Base-by-base conservation (phyloP, 805 yeast species). In the Metschnikowia aberdeeniae region DNA sequence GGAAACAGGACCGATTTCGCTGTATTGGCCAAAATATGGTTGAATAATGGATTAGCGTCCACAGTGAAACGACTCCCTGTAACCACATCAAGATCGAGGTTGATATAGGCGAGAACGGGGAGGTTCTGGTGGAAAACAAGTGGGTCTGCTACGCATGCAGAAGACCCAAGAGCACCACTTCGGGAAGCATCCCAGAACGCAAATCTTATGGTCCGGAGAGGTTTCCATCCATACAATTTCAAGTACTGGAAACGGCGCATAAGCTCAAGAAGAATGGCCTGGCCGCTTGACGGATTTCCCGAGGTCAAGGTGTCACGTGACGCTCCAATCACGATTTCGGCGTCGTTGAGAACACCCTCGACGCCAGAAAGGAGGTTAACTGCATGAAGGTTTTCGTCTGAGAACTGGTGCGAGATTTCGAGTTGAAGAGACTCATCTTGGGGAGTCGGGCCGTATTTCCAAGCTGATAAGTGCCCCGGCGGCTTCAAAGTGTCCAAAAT, bases 131-230 rank as follows among this genome's bases (percentile, higher is more conserved):
- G 55, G 30, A 62, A 57, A 3, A 53, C 44, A 1, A 35, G 43
- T 2, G 52, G 31, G 36, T 62, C 68, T 22, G 60, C 58, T 3
- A 59, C 42, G 17, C 45, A 51, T 4, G 52, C 45, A 37, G 53
- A 56, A 0, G 70, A 53, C 1, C 75, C 76, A 14, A 66, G 42
- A 9, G 63, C 55, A 3, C 70, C 71, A 39, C 59, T 58, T 26
- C 59, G 58, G 6, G 66, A 54, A 1, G 68, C 74, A 46, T 71
- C 76, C 71, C 73, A 70, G 1, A 72, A 66, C 3, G 70, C 60
- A 53, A 71, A 69, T 42, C 65, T 61, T 33, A 71, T 64, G 10
- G 59, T 62, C 35, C 76, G 57, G 29, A 70, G 54, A 1, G 76
- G 76, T 47, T 61, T 65, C 76, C 76, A 71, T 2, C 76, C 76